Evolutionary conservation across 2,329 filamentous ascomycete genomes (phyloP).

Genomic region (Penicillium paneum): DNA sequence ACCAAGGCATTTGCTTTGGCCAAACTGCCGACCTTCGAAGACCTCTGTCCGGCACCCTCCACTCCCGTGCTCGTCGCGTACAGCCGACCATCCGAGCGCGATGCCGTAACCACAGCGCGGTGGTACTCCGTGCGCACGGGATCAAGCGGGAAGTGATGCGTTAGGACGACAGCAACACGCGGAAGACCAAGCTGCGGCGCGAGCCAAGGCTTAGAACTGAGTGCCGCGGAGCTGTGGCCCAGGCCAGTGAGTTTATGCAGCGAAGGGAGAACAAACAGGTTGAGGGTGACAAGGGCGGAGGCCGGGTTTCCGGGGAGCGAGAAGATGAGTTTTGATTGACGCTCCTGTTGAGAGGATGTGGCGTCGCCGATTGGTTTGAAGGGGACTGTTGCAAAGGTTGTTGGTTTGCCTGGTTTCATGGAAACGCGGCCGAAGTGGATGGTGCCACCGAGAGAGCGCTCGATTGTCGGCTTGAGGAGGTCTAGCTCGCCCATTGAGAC

Average conservation of each 20-base stretch:
- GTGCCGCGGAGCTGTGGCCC: slow-evolving; percentile 22
- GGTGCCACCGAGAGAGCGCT: slow-evolving; percentile 80
- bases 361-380: slow-evolving; percentile 50
- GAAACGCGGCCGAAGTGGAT: slow-evolving; percentile 95
- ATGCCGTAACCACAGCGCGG: slow-evolving; percentile 69
- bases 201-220: slow-evolving; percentile 38
- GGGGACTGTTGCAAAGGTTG: slow-evolving; percentile 88
- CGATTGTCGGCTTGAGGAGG: slow-evolving; percentile 92
- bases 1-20: slow-evolving; percentile 84
- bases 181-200: slow-evolving; percentile 64
- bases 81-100: slow-evolving; percentile 61
- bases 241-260: slow-evolving; percentile 75
- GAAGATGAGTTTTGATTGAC: slow-evolving; percentile 71
- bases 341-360: slow-evolving; percentile 47
- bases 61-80: slow-evolving; percentile 79
- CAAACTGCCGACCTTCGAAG: slow-evolving; percentile 83
- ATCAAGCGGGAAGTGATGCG: slow-evolving; percentile 72
- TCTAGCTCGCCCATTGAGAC: slow-evolving; percentile 98
- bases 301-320: slow-evolving; percentile 92
- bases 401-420: slow-evolving; percentile 98
- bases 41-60: slow-evolving; percentile 62
- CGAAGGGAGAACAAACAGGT: slow-evolving; percentile 87
- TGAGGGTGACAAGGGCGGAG: slow-evolving; percentile 85
- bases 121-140: slow-evolving; percentile 81
- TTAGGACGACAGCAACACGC: slow-evolving; percentile 66